Base-by-base conservation (phyloP, 257 asterid genomes). In the Nicotiana noctiflora region DNA sequence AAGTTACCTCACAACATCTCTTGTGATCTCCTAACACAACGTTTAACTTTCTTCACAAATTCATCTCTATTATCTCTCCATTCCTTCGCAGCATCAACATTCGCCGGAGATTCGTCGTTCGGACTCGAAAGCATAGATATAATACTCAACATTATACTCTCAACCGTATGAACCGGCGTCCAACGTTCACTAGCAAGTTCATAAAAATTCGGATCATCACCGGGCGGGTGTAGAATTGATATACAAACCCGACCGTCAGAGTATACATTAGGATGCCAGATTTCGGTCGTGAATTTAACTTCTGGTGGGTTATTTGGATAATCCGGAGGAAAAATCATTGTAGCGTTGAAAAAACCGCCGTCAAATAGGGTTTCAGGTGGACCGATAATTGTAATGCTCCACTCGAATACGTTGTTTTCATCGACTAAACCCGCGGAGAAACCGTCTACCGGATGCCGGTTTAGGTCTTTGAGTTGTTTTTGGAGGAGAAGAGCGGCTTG, bases 91-190 rank as follows among this genome's bases (percentile, higher is more conserved):
- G 99, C 98, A 88, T 96, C 99, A 19, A 96, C 97, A 77, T 96
- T 96, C 14, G 99, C 99, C 37, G 99, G 99, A n/a, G 99, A 96
- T 72, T 96, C 99, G 31, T 96, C 99, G 52, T 96, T 96, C 4
- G 99, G 99, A 87, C 99, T 83, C 40, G 99, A 90, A 77, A 96
- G 95, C 99, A 96, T 96, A 21, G 99, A 96, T 88, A 96, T 92
- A 86, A 96, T 92, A 91, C 99, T 96, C 86, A 96, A 88, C 83
- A 96, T 94, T 79, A 96, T 96, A 81, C 99, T 96, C 93, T 96
- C 99, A 84, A 96, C 99, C 87, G 99, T 96, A 89, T 96, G 99
- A 59, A 94, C 99, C 79, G 98, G 99, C 6, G 98, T 88, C 99
- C 99, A 96, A 12, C 99, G 94, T 84, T 96, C 99, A 86, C 99